phyloP scores from a whole-genome alignment of 2,329 filamentous ascomycete genomes.

The Colletotrichum chrysophilum region DNA sequence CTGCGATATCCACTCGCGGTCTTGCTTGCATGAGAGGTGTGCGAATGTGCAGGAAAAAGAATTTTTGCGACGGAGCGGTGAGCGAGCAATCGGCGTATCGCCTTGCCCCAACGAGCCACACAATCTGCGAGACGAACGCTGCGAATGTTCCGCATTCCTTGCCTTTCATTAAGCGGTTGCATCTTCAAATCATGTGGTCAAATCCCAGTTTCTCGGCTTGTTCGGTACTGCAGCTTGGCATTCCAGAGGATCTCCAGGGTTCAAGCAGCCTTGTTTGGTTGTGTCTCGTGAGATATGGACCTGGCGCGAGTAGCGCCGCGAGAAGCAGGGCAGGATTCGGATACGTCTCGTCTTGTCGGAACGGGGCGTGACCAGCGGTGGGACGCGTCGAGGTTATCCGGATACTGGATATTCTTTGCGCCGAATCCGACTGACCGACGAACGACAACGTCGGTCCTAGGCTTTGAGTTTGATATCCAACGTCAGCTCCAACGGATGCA shows the following conservation, averaged over 20 bases:
- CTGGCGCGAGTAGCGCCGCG: constrained; percentile 4
- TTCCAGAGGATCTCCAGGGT: constrained; percentile 20
- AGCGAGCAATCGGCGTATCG: constrained; percentile 22
- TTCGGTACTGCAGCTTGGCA: background rate
- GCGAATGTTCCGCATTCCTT: background rate
- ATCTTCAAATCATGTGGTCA: constrained; percentile 13
- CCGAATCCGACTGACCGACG: background rate
- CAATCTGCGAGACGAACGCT: constrained; percentile 1
- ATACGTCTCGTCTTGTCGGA: background rate
- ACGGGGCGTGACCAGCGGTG: background rate
- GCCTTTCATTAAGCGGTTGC: background rate
- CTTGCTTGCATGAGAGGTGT: constrained; percentile 18
- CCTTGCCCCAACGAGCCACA: background rate
- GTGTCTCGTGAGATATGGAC: background rate
- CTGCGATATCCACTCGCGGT: constrained; percentile 10
- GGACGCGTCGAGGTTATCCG: background rate
- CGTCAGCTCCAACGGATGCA: background rate
- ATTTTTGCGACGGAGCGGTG: constrained; percentile 23
- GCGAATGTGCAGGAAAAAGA: constrained; percentile 8
- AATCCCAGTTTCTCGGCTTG: constrained; percentile 6
- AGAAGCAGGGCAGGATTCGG: background rate
- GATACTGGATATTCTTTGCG: constrained; percentile 10
- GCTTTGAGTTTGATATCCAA: background rate
- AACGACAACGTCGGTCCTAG: background rate
- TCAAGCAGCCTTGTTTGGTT: constrained; percentile 11